Conservation (phyloP, 345 rosid genomes). For the Populus alba region DNA sequence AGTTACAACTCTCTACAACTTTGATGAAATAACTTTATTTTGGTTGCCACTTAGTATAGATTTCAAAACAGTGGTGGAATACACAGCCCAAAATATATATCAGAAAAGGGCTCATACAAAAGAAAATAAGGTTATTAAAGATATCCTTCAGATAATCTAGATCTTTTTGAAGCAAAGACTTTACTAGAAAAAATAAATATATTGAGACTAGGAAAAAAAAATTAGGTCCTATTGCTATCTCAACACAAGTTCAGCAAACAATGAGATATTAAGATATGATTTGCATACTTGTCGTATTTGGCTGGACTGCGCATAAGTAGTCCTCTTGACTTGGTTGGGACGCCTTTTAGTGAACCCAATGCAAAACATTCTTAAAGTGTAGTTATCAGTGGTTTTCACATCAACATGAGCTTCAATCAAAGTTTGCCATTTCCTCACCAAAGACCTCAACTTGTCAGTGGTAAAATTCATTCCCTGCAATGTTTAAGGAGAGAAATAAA, state of each 20-base stretch:
- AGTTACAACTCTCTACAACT: background rate
- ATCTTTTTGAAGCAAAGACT: background rate
- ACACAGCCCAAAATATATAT: background rate
- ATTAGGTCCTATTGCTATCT: background rate
- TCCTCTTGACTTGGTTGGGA: slow-evolving; percentile 88
- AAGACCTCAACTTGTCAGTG: slow-evolving; percentile 87
- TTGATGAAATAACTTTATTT: background rate
- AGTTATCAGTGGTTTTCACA: slow-evolving; percentile 89
- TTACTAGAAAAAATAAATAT: background rate
- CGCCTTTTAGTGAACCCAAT: slow-evolving; percentile 93
- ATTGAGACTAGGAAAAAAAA: background rate
- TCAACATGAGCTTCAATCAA: slow-evolving; percentile 93
- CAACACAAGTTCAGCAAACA: background rate
- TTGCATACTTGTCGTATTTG: slow-evolving; percentile 69
- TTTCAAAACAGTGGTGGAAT: background rate
- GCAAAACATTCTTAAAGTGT: slow-evolving; percentile 84
- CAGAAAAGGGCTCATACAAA: background rate
- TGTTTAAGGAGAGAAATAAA: background rate
- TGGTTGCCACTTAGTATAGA: background rate
- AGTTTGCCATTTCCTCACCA: slow-evolving; percentile 94
- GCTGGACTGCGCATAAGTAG: slow-evolving; percentile 94
- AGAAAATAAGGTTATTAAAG: too few relatives aligned
- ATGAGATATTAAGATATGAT: background rate
- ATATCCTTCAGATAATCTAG: background rate
- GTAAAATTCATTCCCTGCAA: slow-evolving; percentile 92